Percentiles rank a stretch among this genome's conserved stretches.
These are phyloP conservation scores for Russula foetens DNA, from an alignment of 768 basidiomycete genomes.

Conservation along the genomic window DNA sequence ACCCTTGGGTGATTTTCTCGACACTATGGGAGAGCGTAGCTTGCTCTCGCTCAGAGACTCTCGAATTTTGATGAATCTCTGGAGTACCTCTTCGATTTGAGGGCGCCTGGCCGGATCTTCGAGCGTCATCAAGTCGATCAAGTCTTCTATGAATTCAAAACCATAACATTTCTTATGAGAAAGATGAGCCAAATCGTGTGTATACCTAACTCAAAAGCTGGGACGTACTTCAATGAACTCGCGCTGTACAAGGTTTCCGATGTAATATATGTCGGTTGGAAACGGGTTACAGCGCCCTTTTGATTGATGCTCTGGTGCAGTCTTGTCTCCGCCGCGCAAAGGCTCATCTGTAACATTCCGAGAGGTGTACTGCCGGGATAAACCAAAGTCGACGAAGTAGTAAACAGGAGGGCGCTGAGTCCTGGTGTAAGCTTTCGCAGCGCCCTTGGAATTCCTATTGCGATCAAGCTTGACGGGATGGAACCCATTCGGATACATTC, in stretches of 20 bases:
- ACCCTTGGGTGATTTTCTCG: background rate
- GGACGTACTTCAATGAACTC: conserved; percentile 26
- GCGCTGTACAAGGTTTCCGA: conserved; percentile 29
- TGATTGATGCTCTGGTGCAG: conserved; percentile 29
- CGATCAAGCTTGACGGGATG: too few relatives aligned
- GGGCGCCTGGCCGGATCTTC: conserved; percentile 25
- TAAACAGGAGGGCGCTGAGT: conserved; percentile 25
- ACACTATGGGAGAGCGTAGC: conserved; percentile 1
- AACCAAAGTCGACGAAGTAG: too few relatives aligned
- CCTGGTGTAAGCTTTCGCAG: conserved; percentile 20
- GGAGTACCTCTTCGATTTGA: conserved; percentile 15
- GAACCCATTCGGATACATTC: too few relatives aligned
- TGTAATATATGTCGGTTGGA: conserved; percentile 30
- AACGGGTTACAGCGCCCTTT: too few relatives aligned
- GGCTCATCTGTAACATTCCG: conserved; percentile 25
- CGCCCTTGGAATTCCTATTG: conserved; percentile 22
- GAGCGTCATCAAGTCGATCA: conserved; percentile 24
- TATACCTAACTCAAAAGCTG: background rate
- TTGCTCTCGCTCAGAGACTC: background rate
- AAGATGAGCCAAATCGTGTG: background rate
- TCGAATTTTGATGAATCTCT: background rate
- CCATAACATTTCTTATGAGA: conserved; percentile 20
- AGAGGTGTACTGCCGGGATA: conserved; percentile 24
- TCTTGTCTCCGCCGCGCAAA: conserved; percentile 36
- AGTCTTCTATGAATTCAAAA: conserved; percentile 23